Evolutionary conservation across 768 basidiomycete genomes (phyloP).

Genomic region (Naganishia vishniacii): DNA sequence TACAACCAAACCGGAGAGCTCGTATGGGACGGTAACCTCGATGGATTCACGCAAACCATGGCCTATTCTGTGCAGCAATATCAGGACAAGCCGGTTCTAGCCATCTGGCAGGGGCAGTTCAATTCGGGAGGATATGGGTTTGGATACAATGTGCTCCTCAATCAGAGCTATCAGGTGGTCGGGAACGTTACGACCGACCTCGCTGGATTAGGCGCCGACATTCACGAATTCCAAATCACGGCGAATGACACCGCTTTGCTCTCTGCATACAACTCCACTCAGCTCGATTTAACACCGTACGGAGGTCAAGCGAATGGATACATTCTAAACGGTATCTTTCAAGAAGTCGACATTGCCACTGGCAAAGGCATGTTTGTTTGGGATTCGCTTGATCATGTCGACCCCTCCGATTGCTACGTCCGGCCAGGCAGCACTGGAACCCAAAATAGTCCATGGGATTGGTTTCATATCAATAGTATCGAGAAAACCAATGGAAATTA

Average conservation of each 20-base stretch:
- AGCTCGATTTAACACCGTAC: constrained; percentile 32
- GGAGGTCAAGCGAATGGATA: constrained; percentile 25
- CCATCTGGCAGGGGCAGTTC: constrained; percentile 34
- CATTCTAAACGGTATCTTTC: constrained; percentile 30
- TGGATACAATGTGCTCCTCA: constrained; percentile 29
- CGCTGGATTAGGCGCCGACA: constrained; percentile 19
- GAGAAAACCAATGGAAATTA: constrained; percentile 37
- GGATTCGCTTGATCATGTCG: constrained; percentile 36
- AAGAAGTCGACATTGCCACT: constrained; percentile 38
- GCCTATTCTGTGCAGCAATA: constrained; percentile 30
- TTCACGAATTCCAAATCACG: constrained; percentile 38
- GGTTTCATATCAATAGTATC: constrained; percentile 42
- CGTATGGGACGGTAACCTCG: constrained; percentile 23
- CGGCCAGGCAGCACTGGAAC: constrained; percentile 29
- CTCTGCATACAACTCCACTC: constrained; percentile 25
- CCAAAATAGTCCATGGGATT: constrained; percentile 27
- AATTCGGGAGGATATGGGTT: constrained; percentile 30
- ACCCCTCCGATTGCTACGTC: constrained; percentile 32
- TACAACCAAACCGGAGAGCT: constrained; percentile 25
- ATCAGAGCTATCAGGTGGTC: constrained; percentile 15
- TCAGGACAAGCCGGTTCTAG: constrained; percentile 32
- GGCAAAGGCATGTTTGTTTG: constrained; percentile 38
- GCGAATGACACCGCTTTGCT: constrained; percentile 36
- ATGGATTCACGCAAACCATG: constrained; percentile 33
- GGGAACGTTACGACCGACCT: constrained; percentile 6